Evolutionary conservation across 805 yeast species (phyloP).

Genomic region (Pichia insulana): DNA sequence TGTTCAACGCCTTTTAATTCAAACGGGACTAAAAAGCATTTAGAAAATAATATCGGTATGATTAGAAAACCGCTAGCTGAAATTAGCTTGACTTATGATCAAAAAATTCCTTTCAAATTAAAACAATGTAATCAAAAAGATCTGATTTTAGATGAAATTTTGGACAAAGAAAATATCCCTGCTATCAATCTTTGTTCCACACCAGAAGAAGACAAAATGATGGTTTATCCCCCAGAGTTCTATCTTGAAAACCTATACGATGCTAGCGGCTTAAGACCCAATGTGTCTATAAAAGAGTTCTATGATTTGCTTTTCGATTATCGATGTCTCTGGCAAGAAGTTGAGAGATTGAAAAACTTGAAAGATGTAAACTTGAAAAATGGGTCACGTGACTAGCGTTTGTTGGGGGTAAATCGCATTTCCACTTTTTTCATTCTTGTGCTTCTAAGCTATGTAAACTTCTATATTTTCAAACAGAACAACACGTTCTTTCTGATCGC

Average conservation of each 20-base stretch:
- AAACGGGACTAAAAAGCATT: too few relatives aligned
- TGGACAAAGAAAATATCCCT: background rate
- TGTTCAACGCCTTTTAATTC: too few relatives aligned
- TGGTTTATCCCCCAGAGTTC: background rate
- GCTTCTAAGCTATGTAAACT: too few relatives aligned
- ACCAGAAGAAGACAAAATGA: background rate
- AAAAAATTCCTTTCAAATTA: too few relatives aligned
- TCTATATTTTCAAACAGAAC: background rate
- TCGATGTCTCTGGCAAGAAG: slow-evolving; percentile 3
- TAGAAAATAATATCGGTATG: too few relatives aligned
- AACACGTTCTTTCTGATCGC: background rate
- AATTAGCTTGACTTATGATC: too few relatives aligned
- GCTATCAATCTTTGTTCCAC: too few relatives aligned
- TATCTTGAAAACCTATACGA: background rate
- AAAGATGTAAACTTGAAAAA: background rate
- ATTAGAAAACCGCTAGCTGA: too few relatives aligned
- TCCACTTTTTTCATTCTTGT: slow-evolving; percentile 15
- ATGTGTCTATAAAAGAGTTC: background rate
- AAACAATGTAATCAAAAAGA: too few relatives aligned
- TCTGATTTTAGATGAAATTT: too few relatives aligned
- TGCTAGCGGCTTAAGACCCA: too few relatives aligned
- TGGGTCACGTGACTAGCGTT: slow-evolving; percentile 22
- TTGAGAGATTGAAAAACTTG: too few relatives aligned
- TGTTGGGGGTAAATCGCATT: slow-evolving; percentile 18
- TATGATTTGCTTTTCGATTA: slow-evolving; percentile 9